Evolutionary conservation across 129 eudicot genomes (phyloP), one percentile per base, ranked within the genome.

Genomic region (Lactuca saligna): DNA sequence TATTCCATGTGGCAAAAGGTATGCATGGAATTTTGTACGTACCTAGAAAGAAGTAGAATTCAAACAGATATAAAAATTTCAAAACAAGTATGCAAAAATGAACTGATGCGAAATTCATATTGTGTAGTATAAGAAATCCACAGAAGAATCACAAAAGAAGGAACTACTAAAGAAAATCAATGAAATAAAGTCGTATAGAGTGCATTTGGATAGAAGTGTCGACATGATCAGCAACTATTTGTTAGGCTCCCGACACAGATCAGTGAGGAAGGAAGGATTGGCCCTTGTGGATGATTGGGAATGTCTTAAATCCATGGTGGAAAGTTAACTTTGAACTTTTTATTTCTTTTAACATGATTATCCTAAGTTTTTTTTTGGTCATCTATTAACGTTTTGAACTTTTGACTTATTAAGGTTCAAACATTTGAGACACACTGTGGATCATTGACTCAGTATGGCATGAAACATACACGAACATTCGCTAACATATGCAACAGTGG

Each of bases 401-500:
- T 54, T 39, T 61, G 62, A 39, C 8, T 53, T 34, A 16, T 63
- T 41, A 41, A 91, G 97, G 91, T 91, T 8, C 85, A 79, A 4
- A 5, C 77, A 4, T 91, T 77, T 44, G 57, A 62, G 70, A 62
- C 51, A 7, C 41, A 60, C 4, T 92, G 96, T 17, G 96, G 98
- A 31, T 72, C 87, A 3, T 57, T 88, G 68, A 84, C 89, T 5
- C 88, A 86, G 31, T 92, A 92, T 29, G 96, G 98, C 14, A 77
- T 86, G 95, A 88, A 86, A 69, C 86, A 84, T 73, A 86, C 81
- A 82, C 74, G 86, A 53, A 81, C 86, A 17, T 92, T 88, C 11
- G 98, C 95, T 4, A 77, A 84, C 78, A 59, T 92, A 0, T 88
- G 98, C 82, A 92, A 92, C 73, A 55, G 61, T 14, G 83, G 82